Percentiles rank a stretch among this genome's conserved stretches.
Evolutionary conservation across 768 basidiomycete genomes (phyloP).

Genomic region (Tricholoma furcatifolium): DNA sequence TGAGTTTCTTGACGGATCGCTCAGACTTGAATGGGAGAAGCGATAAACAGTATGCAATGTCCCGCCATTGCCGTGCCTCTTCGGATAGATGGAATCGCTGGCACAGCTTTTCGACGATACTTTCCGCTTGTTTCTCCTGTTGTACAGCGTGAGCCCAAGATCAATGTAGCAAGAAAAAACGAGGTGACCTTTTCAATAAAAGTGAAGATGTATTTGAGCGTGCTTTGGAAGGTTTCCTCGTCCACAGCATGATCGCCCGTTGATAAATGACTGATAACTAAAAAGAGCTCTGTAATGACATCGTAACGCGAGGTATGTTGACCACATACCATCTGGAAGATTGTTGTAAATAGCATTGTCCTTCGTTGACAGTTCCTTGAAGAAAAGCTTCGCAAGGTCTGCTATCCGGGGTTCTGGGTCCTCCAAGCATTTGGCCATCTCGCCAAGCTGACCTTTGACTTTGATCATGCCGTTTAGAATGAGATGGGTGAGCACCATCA

Average conservation of each 20-base stretch:
- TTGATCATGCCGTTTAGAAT: slow-evolving; percentile 99
- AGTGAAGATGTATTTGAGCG: slow-evolving; percentile 91
- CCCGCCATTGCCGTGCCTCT: slow-evolving; percentile 94
- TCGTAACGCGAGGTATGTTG: not conserved
- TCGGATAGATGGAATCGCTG: slow-evolving; percentile 89
- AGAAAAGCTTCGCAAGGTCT: slow-evolving; percentile 97
- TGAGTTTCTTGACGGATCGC: slow-evolving; percentile 92
- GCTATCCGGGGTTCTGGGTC: slow-evolving; percentile 85
- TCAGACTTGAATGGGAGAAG: slow-evolving; percentile 97
- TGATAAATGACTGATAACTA: slow-evolving; percentile 94
- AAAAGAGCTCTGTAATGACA: not conserved
- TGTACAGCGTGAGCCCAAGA: too few relatives aligned
- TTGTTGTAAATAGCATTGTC: slow-evolving; percentile 99
- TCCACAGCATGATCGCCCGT: slow-evolving; percentile 89
- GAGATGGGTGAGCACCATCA: slow-evolving; percentile 97
- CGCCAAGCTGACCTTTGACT: slow-evolving; percentile 97
- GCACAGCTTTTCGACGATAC: slow-evolving; percentile 95
- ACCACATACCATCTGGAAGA: slow-evolving; percentile 79
- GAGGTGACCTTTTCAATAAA: slow-evolving; percentile 90
- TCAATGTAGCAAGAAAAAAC: not conserved
- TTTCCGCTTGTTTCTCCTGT: slow-evolving; percentile 98
- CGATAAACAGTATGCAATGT: slow-evolving; percentile 94
- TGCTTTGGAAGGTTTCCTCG: slow-evolving; percentile 89
- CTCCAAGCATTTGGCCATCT: slow-evolving; percentile 99
- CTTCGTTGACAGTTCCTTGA: slow-evolving; percentile 92